Evolutionary conservation across 163 green algal species (phyloP), one percentile per base, ranked within the genome.

Genomic region (Picocystis sp.): DNA sequence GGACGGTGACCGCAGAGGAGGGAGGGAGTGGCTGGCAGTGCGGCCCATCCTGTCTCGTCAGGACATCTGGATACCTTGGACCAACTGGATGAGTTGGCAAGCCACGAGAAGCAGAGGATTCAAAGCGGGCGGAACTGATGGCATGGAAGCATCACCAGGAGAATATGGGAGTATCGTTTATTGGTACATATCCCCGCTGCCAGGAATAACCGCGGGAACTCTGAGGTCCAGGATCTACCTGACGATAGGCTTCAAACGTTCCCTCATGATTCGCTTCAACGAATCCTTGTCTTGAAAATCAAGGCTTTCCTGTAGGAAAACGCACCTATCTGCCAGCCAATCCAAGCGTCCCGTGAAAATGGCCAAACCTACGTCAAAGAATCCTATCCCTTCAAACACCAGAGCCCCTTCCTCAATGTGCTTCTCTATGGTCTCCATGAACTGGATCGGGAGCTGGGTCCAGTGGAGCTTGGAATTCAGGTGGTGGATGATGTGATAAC

Each of bases 401-500:
- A 84, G 67, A 12, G 70, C 70, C 63, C 72, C 58, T 17, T 71
- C 47, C 1, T 57, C 53, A 11, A 71, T 69, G 42, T 84, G 70
- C 52, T 73, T 45, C 11, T 64, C 45, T 43, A 86, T 41, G 1
- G 52, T 71, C 9, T 66, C 52, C 2, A 73, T 46, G 45, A 88
- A 84, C 15, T 50, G 49, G 11, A 34, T 24, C 2, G 82, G 81
- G 43, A 92, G 56, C 63, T 87, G 65, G 2, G 54, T 73, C 84
- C 84, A 94, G 60, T 93, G 84, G 33, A 80, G 48, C 45, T 68
- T 66, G 11, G 71, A 79, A 58, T 93, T 92, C 34, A 74, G 57
- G 61, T 94, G 85, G 61, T 94, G 84, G 22, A 88, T 47, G 12
- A 85, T 66, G 65, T 92, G 82, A 64, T 92, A 94, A 15, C 84